Evolutionary conservation across 2,329 filamentous ascomycete genomes (phyloP), one percentile per base, ranked within the genome.

Genomic region (Gnomoniopsis smithogilvyi): DNA sequence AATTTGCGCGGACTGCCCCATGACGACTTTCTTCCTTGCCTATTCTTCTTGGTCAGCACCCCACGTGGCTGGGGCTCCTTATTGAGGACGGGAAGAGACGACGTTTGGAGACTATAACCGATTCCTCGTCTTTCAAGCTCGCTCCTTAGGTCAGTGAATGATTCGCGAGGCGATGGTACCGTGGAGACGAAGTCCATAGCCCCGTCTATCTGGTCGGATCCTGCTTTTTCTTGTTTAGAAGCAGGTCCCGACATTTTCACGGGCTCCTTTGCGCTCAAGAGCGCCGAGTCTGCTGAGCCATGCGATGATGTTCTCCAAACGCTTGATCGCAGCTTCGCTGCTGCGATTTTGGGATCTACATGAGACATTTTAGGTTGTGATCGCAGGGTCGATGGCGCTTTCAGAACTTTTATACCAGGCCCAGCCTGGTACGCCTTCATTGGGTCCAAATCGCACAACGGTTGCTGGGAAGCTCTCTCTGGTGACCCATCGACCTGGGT

Each of bases 151-250:
- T 62, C 50, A 8, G 33, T 43, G 19, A 54, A 47, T 19, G 46
- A 57, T 56, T 46, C 51, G 38, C 57, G 53, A 30, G 50, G 60
- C 3, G 54, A 38, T 11, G 38, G 33, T 26, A 43, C 54, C 14
- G 57, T 38, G 22, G 51, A 10, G 19, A 34, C 30, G 30, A 30
- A 34, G 17, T 62, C 60, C 43, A 33, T 24, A 19, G 50, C 36
- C 33, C 60, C 60, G 17, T 62, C 60, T 38, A 62, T 57, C 45
- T 62, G 60, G 46, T 54, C 53, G 38, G 36, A 24, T 49, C 53
- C n/a, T 30, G 34, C 45, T 17, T 12, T 26, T 24, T 57, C 15
- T 2, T 4, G 33, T 14, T 11, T 51, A 12, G 33, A 2, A 3
- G 14, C 12, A 34, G 24, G 34, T 11, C 21, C 19, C 3, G 43